Conservation (phyloP, 1,139 yeast species). For the Saccharomycopsis crataegensis region DNA sequence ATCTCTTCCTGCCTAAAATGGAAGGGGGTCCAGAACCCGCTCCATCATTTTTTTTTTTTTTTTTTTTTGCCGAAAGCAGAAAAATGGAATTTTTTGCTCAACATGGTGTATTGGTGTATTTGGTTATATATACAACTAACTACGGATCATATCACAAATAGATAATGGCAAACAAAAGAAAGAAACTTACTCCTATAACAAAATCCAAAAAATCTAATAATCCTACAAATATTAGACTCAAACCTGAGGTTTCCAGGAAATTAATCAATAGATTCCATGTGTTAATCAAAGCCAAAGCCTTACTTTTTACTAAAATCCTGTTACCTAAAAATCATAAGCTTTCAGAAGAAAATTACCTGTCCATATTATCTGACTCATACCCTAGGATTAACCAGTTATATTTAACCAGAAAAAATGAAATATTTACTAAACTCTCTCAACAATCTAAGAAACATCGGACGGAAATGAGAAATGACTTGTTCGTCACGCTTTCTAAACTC, state of each 20-base stretch:
- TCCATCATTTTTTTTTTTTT: too few species aligned
- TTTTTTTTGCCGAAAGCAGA: too few species aligned
- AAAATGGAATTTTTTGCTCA: too few species aligned
- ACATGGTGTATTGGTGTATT: too few species aligned
- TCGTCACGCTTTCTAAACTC: background rate
- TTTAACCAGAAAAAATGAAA: background rate
- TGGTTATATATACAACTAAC: too few species aligned
- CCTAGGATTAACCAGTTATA: background rate
- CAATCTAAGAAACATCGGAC: background rate
- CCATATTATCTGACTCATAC: background rate
- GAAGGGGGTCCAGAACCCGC: too few species aligned
- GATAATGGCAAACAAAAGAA: background rate
- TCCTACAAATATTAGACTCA: slow-evolving; percentile 27
- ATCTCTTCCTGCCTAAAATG: too few species aligned
- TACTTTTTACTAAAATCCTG: slow-evolving; percentile 2
- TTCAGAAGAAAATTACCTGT: background rate
- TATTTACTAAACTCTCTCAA: background rate
- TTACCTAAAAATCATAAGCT: background rate
- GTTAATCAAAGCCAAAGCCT: slow-evolving; percentile 42
- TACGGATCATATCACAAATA: background rate
- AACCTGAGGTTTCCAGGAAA: slow-evolving; percentile 61
- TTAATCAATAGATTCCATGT: slow-evolving; percentile 64
- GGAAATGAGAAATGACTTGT: background rate
- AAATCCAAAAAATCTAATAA: background rate
- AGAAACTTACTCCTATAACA: slow-evolving; percentile 5